Conservation (phyloP, 129 eudicot genomes). For the Chrysanthemum makinoi region DNA sequence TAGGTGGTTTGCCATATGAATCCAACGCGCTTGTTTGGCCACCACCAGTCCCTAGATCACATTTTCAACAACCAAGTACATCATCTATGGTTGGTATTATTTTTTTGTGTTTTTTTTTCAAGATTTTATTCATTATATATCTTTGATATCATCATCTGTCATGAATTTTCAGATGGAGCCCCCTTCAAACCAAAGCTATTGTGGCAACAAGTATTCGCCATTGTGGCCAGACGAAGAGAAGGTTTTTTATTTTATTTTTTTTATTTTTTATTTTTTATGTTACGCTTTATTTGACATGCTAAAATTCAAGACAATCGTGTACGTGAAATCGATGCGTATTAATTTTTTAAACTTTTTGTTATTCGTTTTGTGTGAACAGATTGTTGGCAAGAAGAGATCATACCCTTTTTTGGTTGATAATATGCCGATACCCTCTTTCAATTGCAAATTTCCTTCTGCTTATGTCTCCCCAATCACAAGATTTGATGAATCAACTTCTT, state of each 20-base stretch:
- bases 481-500: constrained; percentile 49
- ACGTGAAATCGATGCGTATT: too few relatives aligned
- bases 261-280: background rate
- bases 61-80: constrained; percentile 41
- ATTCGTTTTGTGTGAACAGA: constrained; percentile 33
- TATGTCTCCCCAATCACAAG: constrained; percentile 29
- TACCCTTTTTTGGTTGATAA: constrained; percentile 63
- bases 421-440: constrained; percentile 49
- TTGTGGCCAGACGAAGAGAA: constrained; percentile 56
- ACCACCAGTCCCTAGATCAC: constrained; percentile 33
- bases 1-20: constrained; percentile 38
- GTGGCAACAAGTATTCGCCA: constrained; percentile 39
- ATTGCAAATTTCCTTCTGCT: constrained; percentile 37
- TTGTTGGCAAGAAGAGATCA: constrained; percentile 67
- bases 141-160: constrained; percentile 28
- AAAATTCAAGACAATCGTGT: background rate
- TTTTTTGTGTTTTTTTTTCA: background rate
- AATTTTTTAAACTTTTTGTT: background rate
- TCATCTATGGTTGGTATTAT: constrained; percentile 53
- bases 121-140: background rate
- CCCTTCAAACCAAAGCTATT: constrained; percentile 85
- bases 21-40: constrained; percentile 27
- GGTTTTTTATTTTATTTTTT: constrained; percentile 29
- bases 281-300: background rate
- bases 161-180: constrained; percentile 63